Base-by-base conservation (phyloP, 2,329 filamentous ascomycete species). In the Chrysosporium keratinophilum region DNA sequence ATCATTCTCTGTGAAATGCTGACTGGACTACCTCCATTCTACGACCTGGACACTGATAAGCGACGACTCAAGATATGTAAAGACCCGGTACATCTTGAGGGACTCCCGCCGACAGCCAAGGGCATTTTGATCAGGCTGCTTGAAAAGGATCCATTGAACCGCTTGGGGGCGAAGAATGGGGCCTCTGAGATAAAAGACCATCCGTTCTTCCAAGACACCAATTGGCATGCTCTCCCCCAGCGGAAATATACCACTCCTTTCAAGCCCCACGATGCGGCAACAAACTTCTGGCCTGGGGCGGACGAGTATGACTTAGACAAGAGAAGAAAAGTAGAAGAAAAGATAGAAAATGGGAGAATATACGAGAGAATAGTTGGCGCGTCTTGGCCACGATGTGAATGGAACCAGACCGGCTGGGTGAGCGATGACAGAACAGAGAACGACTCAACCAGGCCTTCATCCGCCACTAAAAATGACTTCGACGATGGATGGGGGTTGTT, bases 61-160 rank as follows among this genome's bases (percentile, higher is more conserved):
- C 97, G 95, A 93, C 97, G 97, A 72, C 86, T 90, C 69, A 97
- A 97, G 80, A 97, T 98, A 65, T 76, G 97, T 47, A 90, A 90
- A 28, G 23, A 28, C 23, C 23, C 23, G 23, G 23, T 28, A 28
- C 23, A 28, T 28, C 23, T 28, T 28, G 52, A 54, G 23, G 83
- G 95, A 33, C 41, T 55, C 34, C 41, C 47, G 15, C 39, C 48
- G 40, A 55, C 19, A 43, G 53, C 53, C 28, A 44, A 55, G 31
- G 47, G 44, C 28, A 44, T 55, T 40, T 28, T 55, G 17, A 51
- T 40, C 35, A 46, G 35, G n/a, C 53, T 55, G 15, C 53, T 51
- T 17, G 41, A 45, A 31, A 50, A 45, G 35, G 34, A 43, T 33
- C 47, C 40, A 15, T 33, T 11, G 31, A 39, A 51, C 10, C 53